phyloP scores from a whole-genome alignment of 352 stramenopile genomes.

The Pythium plurisporium region DNA sequence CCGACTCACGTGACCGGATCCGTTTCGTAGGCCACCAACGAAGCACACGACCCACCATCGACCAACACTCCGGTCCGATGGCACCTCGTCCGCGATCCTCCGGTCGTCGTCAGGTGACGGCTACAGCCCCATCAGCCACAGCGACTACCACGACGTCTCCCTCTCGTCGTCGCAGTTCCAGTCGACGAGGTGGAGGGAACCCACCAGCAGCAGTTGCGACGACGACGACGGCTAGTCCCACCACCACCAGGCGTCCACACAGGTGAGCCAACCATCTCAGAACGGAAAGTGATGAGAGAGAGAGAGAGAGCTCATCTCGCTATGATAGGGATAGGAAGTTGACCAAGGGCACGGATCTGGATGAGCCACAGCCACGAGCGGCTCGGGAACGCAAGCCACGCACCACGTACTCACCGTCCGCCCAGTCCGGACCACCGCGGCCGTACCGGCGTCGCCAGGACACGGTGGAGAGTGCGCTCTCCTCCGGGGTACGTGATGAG shows the following conservation, averaged over 20 bases:
- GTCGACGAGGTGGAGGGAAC: no score
- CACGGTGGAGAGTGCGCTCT: not conserved
- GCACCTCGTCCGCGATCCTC: not conserved
- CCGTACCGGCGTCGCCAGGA: constrained; percentile 10
- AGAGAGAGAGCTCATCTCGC: no score
- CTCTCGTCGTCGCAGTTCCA: not conserved
- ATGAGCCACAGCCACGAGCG: not conserved
- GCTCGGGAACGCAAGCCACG: constrained; percentile 20
- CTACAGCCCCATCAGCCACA: no score
- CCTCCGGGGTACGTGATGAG: not conserved
- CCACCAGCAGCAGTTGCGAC: no score
- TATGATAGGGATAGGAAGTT: no score
- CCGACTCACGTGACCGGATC: not conserved
- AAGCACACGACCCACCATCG: no score
- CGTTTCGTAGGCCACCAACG: not conserved
- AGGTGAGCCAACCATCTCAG: not conserved
- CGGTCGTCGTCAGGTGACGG: not conserved
- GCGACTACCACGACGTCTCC: not conserved
- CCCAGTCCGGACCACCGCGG: not conserved
- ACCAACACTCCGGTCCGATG: not conserved
- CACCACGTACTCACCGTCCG: constrained; percentile 15
- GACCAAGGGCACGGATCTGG: no score
- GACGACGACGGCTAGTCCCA: not conserved
- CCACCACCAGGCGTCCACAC: not conserved
- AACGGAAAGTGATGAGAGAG: no score